phyloP scores from a whole-genome alignment of 2,329 filamentous ascomycete genomes.

The Verticillium albo-atrum region DNA sequence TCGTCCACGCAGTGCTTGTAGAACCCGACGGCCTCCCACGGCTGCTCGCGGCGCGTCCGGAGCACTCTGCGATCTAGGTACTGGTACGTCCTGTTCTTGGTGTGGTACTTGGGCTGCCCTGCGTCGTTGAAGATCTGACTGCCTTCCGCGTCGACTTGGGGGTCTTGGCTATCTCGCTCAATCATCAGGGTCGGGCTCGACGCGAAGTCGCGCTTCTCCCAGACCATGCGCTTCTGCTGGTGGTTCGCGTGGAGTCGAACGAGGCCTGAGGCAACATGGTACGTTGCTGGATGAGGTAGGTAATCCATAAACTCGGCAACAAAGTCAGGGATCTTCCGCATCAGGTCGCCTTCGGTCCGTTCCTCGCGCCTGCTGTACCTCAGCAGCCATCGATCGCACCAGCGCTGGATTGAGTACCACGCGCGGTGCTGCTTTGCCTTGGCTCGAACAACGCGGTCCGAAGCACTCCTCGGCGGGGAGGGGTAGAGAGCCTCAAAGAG shows the following conservation, averaged over 20 bases:
- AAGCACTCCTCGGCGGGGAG: slow-evolving; percentile 3
- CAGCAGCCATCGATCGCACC: slow-evolving; percentile 9
- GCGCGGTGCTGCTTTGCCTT: slow-evolving; percentile 8
- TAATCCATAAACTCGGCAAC: slow-evolving; percentile 10
- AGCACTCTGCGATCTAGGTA: not conserved
- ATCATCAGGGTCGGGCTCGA: not conserved
- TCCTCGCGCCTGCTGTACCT: not conserved
- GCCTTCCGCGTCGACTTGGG: not conserved
- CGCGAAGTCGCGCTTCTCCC: not conserved
- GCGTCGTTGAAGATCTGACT: not conserved
- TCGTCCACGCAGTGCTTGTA: not conserved
- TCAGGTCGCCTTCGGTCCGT: not conserved
- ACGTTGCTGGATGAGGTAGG: slow-evolving; percentile 6
- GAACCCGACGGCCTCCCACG: not conserved
- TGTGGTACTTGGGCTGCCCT: not conserved
- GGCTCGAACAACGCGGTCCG: slow-evolving; percentile 3
- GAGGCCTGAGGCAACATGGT: slow-evolving; percentile 6
- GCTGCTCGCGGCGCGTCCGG: not conserved
- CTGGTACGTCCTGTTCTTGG: not conserved
- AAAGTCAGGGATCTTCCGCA: slow-evolving; percentile 5
- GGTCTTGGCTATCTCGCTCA: not conserved
- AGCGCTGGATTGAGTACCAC: slow-evolving; percentile 7
- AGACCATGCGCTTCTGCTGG: not conserved
- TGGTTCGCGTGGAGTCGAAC: slow-evolving; percentile 4
- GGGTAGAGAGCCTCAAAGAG: slow-evolving; percentile 8